phyloP scores from a whole-genome alignment of 768 basidiomycete genomes.

The Boletus vinaceobasis region DNA sequence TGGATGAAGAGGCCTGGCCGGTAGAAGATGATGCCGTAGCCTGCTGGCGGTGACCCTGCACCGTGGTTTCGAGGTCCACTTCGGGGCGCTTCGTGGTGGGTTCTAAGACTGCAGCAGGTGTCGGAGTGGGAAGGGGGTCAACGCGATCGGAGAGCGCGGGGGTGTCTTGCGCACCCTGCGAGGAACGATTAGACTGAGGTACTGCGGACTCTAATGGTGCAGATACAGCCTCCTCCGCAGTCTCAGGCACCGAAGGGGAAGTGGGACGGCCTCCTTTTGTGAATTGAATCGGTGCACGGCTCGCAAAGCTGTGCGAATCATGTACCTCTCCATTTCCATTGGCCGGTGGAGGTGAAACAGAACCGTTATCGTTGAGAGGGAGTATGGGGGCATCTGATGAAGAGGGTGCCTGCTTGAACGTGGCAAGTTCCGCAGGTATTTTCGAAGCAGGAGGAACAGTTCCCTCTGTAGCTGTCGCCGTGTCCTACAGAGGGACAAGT shows the following conservation, averaged over 20 bases:
- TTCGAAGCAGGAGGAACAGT: slow-evolving; percentile 4
- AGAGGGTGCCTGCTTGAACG: slow-evolving; percentile 1
- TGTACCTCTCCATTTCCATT: slow-evolving; percentile 12
- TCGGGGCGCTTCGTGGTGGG: neutral
- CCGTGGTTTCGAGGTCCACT: neutral
- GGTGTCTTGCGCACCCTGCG: neutral
- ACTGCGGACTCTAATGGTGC: neutral
- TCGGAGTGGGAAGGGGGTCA: neutral
- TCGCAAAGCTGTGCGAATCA: slow-evolving; percentile 11
- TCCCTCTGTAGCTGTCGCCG: slow-evolving; percentile 21
- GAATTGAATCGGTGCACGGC: slow-evolving; percentile 18
- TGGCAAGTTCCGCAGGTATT: neutral
- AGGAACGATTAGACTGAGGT: neutral
- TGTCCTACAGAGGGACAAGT: slow-evolving; percentile 12
- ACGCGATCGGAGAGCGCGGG: neutral
- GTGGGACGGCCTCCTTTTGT: neutral
- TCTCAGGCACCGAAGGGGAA: neutral
- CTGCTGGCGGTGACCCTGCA: neutral
- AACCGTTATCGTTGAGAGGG: slow-evolving; percentile 38
- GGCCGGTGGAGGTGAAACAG: slow-evolving; percentile 7
- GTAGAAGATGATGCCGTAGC: slow-evolving; percentile 1
- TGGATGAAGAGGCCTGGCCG: slow-evolving; percentile 13
- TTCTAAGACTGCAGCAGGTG: neutral
- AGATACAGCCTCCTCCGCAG: neutral
- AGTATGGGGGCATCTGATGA: slow-evolving; percentile 28